These are phyloP conservation scores for Mucor velutinosus DNA, from an alignment of 371 early-diverging fungal species.

Conservation along the genomic window DNA sequence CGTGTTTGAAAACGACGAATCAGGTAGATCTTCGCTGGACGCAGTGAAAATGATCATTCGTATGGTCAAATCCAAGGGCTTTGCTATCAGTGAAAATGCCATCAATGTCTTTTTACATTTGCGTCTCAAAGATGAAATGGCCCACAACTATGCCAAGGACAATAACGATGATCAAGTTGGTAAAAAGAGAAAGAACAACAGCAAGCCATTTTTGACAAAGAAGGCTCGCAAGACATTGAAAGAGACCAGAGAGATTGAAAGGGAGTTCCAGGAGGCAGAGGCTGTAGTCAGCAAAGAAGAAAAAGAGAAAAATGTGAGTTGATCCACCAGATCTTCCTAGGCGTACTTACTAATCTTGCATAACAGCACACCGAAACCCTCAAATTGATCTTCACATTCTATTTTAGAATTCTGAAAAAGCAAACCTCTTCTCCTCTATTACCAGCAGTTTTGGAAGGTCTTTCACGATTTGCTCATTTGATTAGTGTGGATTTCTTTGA, in stretches of 20 bases:
- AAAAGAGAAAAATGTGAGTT: slow-evolving; percentile 63
- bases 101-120: slow-evolving; percentile 77
- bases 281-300: slow-evolving; percentile 78
- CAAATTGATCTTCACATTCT: slow-evolving; percentile 88
- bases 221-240: slow-evolving; percentile 75
- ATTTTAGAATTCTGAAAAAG: slow-evolving; percentile 92
- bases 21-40: slow-evolving; percentile 84
- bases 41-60: slow-evolving; percentile 83
- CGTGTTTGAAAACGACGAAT: slow-evolving; percentile 83
- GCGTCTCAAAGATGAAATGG: slow-evolving; percentile 79
- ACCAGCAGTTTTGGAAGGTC: slow-evolving; percentile 88
- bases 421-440: slow-evolving; percentile 75
- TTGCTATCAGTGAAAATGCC: slow-evolving; percentile 70
- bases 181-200: slow-evolving; percentile 50
- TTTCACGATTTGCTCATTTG: slow-evolving; percentile 88
- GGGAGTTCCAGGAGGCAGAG: slow-evolving; percentile 84
- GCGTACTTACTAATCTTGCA: background rate
- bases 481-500: slow-evolving; percentile 94
- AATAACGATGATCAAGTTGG: slow-evolving; percentile 48
- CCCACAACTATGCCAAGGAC: slow-evolving; percentile 35
- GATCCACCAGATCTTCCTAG: background rate
- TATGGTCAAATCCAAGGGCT: slow-evolving; percentile 81
- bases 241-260: slow-evolving; percentile 73
- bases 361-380: slow-evolving; percentile 86
- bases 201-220: slow-evolving; percentile 73